Base-by-base conservation (phyloP, 2,329 filamentous ascomycete species). In the Pyrenophora teres region DNA sequence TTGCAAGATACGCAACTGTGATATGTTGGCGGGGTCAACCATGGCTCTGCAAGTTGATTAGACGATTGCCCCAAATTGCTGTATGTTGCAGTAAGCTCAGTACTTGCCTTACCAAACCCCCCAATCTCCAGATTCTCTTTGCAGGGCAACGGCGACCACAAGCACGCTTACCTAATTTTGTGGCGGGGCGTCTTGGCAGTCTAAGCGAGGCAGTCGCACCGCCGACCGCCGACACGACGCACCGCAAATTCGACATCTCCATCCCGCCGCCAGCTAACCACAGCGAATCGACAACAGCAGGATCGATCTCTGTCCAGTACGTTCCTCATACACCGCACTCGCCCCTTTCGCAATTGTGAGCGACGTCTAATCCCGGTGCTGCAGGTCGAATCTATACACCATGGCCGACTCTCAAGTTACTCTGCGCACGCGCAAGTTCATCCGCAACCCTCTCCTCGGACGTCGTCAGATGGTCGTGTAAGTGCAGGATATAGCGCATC, bases 391-490 rank as follows among this genome's bases (percentile, higher is more conserved):
- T 52, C 63, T 64, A 63, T 58, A 63, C 73, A 95, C 81, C 80
- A 96, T 97, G 93, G 89, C 92, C 82, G 89, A 92, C 82, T 76
- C 76, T 64, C 78, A 80, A 73, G 78, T 81, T 65, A 81, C 79
- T 64, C 71, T 81, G 76, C 78, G 94, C 84, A 99, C 94, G 82
- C 93, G 94, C 90, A 97, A 97, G 86, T 99, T 99, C 90, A 95
- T 97, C 83, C 91, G 92, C 85, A 99, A 99, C 88, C 90, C 94
- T 80, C 91, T 99, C 77, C 88, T 99, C 78, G 91, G 89, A 79
- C 90, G 93, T 80, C 96, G 96, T 87, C 93, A 97, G 88, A 96
- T 97, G 91, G 93, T 97, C 82, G 90, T 97, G 93, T 97, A 91
- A 75, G 72, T 72, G 59, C 63, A 62, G 60, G 57, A 58, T 49